These are phyloP conservation scores for Ceratocystis albifundus DNA, from an alignment of 2,329 filamentous ascomycete genomes.

Conservation along the genomic window DNA sequence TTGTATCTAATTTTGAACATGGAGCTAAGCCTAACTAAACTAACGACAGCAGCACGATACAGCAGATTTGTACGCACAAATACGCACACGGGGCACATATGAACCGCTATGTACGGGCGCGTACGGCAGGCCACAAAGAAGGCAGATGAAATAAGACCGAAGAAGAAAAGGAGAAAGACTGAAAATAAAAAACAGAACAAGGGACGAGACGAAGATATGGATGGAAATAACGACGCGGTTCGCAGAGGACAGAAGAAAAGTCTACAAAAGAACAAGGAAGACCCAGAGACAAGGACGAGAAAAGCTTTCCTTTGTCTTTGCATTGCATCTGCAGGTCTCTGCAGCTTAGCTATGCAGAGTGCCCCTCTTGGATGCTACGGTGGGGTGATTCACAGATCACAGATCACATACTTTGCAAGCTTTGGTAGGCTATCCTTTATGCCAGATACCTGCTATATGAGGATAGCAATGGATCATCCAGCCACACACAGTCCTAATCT, in stretches of 20 bases:
- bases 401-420: constrained; percentile 1
- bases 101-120: background rate
- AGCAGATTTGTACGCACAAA: background rate
- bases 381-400: constrained; percentile 19
- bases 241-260: background rate
- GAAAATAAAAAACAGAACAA: background rate
- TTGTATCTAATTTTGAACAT: constrained; percentile 10
- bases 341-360: constrained; percentile 10
- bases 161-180: background rate
- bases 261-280: background rate
- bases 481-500: too few species aligned
- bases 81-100: background rate
- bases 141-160: background rate
- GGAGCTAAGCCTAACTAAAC: constrained; percentile 1
- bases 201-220: background rate
- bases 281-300: background rate
- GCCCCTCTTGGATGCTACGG: constrained; percentile 20
- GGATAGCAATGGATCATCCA: too few species aligned
- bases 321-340: constrained; percentile 15
- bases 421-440: background rate
- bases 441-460: too few species aligned
- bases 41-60: background rate
- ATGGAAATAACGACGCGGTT: background rate
- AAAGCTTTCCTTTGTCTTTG: background rate
- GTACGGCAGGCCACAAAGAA: background rate